phyloP scores from a whole-genome alignment of 495 filamentous ascomycete genomes.

The Xylaria telfairii region DNA sequence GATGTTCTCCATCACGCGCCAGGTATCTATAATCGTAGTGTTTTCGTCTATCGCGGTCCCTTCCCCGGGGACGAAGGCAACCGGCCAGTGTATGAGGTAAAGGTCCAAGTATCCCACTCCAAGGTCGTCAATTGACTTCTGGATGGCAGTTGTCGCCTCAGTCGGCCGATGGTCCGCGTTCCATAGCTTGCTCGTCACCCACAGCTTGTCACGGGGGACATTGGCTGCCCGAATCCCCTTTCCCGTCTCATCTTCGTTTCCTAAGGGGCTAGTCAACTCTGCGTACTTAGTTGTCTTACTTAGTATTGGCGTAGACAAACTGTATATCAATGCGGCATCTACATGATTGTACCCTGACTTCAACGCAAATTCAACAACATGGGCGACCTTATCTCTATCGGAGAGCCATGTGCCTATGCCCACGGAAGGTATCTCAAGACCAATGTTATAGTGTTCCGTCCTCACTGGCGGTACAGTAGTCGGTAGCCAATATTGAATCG shows the following conservation, averaged over 20 bases:
- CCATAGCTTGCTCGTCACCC: constrained; percentile 76
- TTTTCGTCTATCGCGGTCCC: constrained; percentile 50
- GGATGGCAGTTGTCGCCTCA: constrained; percentile 63
- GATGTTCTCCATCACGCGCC: constrained; percentile 68
- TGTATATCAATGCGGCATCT: constrained; percentile 47
- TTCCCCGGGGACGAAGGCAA: constrained; percentile 51
- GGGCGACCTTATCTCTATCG: constrained; percentile 29
- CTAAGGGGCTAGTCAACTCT: constrained; percentile 58
- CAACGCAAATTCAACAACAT: constrained; percentile 42
- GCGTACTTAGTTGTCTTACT: neutral
- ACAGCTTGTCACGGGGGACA: constrained; percentile 65
- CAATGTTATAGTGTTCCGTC: constrained; percentile 2
- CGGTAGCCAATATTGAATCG: constrained; percentile 11
- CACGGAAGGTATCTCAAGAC: constrained; percentile 48
- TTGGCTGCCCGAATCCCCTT: constrained; percentile 61
- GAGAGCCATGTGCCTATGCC: constrained; percentile 59
- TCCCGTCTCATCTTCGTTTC: constrained; percentile 54
- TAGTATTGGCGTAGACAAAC: constrained; percentile 6
- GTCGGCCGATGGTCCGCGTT: constrained; percentile 70
- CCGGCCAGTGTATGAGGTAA: constrained; percentile 74
- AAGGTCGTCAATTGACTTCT: constrained; percentile 66
- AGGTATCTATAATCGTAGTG: constrained; percentile 57
- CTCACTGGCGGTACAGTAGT: neutral
- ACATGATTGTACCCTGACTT: constrained; percentile 67
- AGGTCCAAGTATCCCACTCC: constrained; percentile 72